These are phyloP conservation scores for Nakaseomyces delphensis DNA, from an alignment of 1,139 yeast species.

Conservation along the genomic window DNA sequence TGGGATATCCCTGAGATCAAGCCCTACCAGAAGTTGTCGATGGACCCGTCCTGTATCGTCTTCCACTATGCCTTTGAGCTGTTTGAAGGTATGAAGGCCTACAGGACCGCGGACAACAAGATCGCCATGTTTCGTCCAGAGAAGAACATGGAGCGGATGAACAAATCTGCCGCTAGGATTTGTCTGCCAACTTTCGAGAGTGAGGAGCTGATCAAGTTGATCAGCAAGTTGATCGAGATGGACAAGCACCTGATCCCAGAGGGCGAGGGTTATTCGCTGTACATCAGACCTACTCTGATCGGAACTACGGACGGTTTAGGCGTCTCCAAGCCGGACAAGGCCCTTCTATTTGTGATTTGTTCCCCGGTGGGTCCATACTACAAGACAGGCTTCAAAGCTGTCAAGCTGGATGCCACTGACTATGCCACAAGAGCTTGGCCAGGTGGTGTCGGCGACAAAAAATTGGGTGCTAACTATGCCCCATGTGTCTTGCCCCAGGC, in stretches of 20 bases:
- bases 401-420: constrained; percentile 85
- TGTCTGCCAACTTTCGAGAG: constrained; percentile 78
- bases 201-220: constrained; percentile 63
- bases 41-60: constrained; percentile 85
- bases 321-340: constrained; percentile 70
- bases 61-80: constrained; percentile 93
- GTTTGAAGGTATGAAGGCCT: constrained; percentile 95
- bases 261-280: constrained; percentile 80
- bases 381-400: constrained; percentile 90
- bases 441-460: constrained; percentile 93
- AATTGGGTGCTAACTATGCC: constrained; percentile 96
- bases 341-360: constrained; percentile 74
- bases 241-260: constrained; percentile 76
- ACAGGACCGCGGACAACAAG: constrained; percentile 57
- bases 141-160: constrained; percentile 86
- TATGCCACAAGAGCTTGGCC: constrained; percentile 98
- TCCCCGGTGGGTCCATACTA: constrained; percentile 94
- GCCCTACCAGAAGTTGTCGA: constrained; percentile 65
- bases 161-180: constrained; percentile 76
- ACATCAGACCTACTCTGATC: constrained; percentile 88
- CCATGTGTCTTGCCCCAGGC: constrained; percentile 86
- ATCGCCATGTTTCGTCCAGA: constrained; percentile 84
- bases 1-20: constrained; percentile 82
- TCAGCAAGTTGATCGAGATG: constrained; percentile 62
- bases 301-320: constrained; percentile 87